Conservation (phyloP, 2,329 filamentous ascomycete species). For the Acephala macrosclerotiorum region DNA sequence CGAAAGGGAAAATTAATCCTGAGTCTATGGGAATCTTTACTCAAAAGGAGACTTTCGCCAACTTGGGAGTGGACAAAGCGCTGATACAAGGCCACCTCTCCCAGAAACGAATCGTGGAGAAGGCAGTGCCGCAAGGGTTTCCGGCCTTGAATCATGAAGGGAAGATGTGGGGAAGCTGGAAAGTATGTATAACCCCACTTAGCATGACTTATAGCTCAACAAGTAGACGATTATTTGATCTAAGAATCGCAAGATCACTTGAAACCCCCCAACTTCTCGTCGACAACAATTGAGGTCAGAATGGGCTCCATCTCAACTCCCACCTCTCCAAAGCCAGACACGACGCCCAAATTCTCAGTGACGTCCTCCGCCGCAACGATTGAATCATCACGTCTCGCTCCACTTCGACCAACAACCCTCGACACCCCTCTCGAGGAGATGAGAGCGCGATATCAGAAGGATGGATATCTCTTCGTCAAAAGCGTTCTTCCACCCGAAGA, state of each 20-base stretch:
- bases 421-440: slow-evolving; percentile 53
- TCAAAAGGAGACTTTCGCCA: too few species aligned
- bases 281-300: neutral
- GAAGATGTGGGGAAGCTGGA: neutral
- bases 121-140: too few species aligned
- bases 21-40: too few species aligned
- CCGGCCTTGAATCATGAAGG: too few species aligned
- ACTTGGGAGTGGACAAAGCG: too few species aligned
- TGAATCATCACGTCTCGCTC: neutral
- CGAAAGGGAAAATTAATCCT: too few species aligned
- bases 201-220: neutral
- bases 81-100: too few species aligned
- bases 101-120: too few species aligned
- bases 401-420: slow-evolving; percentile 21
- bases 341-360: neutral
- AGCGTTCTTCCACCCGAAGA: slow-evolving; percentile 59
- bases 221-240: neutral
- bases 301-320: neutral
- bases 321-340: neutral
- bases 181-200: neutral
- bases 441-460: slow-evolving; percentile 52
- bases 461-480: slow-evolving; percentile 65
- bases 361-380: neutral
- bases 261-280: neutral
- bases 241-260: neutral